A percentile compares a stretch with the other conserved stretches of the same genome.
Conservation (phyloP, 805 yeast species). For the Clavispora fructus region DNA sequence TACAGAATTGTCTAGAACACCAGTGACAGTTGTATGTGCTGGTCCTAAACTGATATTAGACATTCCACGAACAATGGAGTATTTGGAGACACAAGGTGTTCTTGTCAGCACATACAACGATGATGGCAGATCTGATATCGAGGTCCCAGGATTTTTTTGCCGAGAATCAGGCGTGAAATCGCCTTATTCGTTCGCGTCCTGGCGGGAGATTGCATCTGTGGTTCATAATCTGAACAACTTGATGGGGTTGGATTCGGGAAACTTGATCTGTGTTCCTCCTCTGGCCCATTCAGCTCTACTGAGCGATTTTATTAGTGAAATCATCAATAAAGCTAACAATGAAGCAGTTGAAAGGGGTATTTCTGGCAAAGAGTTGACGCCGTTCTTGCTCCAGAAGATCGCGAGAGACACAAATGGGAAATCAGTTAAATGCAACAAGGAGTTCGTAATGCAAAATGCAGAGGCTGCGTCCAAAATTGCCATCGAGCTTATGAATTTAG, state of each 20-base stretch:
- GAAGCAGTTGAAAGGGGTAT: constrained; percentile 53
- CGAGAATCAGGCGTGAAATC: constrained; percentile 69
- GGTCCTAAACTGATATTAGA: constrained; percentile 88
- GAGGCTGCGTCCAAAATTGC: constrained; percentile 65
- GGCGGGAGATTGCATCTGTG: constrained; percentile 57
- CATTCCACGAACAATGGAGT: constrained; percentile 75
- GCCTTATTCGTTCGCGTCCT: constrained; percentile 56
- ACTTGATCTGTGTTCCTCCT: constrained; percentile 78
- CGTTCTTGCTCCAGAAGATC: constrained; percentile 63
- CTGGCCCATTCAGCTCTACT: constrained; percentile 59
- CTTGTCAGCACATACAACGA: constrained; percentile 68
- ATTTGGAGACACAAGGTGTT: constrained; percentile 86
- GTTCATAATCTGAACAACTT: constrained; percentile 39
- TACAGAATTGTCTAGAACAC: constrained; percentile 77
- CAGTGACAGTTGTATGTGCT: constrained; percentile 86
- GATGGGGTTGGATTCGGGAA: constrained; percentile 60
- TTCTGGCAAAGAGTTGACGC: constrained; percentile 72
- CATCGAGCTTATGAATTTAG: constrained; percentile 37
- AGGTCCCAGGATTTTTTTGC: constrained; percentile 78
- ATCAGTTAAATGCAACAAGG: constrained; percentile 65
- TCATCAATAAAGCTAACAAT: constrained; percentile 53
- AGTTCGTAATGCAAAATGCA: constrained; percentile 76
- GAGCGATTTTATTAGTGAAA: constrained; percentile 42
- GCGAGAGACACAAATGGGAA: constrained; percentile 65
- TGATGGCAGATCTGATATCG: constrained; percentile 33